A percentile compares a stretch with the other conserved stretches of the same genome.
phyloP scores from a whole-genome alignment of 148 eudicot species.

The Diospyros lotus region DNA sequence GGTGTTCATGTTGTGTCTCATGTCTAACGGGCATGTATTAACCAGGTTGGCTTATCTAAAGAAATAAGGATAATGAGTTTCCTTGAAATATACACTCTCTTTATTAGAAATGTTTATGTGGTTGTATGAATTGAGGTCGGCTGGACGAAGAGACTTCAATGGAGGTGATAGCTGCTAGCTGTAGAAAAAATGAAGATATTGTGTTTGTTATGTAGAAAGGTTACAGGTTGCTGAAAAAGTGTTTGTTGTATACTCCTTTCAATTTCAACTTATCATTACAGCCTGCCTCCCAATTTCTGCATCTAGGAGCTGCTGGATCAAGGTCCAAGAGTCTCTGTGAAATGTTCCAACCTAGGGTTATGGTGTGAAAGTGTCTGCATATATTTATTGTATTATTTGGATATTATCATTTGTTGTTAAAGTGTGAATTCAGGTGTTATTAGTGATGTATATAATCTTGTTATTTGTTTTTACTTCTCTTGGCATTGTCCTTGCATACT shows the following conservation, averaged over 20 bases:
- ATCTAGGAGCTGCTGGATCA: slow-evolving; percentile 4
- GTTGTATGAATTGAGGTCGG: no score
- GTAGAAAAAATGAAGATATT: no score
- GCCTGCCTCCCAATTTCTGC: not conserved
- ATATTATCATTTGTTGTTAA: not conserved
- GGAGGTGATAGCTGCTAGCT: no score
- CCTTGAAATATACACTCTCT: no score
- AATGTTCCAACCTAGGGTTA: not conserved
- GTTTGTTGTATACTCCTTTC: not conserved
- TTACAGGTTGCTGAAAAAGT: slow-evolving; percentile 2
- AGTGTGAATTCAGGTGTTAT: slow-evolving; percentile 1
- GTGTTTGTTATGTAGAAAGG: not conserved
- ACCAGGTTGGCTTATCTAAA: no score
- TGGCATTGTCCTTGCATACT: not conserved
- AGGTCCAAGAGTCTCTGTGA: not conserved
- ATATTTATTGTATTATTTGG: not conserved
- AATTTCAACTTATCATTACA: not conserved
- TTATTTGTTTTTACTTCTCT: not conserved
- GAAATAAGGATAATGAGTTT: no score
- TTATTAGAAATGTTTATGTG: no score
- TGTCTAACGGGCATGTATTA: no score
- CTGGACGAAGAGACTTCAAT: no score
- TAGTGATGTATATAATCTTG: not conserved
- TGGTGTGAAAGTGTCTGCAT: not conserved
- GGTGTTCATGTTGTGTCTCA: no score